Evolutionary conservation across 805 yeast genomes (phyloP).

Genomic region (Isabelozyma gotoi): DNA sequence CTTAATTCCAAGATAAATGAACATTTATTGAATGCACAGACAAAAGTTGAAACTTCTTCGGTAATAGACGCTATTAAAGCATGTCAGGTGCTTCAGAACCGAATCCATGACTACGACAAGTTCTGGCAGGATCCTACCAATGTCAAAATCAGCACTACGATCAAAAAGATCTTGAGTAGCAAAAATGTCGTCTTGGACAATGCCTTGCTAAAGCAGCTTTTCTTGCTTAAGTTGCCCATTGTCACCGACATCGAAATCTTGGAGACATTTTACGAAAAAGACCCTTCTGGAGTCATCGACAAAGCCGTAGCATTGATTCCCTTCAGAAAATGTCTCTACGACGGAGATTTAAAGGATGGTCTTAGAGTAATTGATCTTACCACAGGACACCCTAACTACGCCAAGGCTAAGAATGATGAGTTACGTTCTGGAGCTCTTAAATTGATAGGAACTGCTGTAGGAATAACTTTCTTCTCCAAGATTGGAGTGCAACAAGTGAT

Average conservation of each 20-base stretch:
- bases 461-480: conserved; percentile 37
- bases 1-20: conserved; percentile 6
- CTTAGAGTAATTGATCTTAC: conserved; percentile 59
- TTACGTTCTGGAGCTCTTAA: conserved; percentile 29
- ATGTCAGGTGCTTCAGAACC: conserved; percentile 19
- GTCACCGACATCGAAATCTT: conserved; percentile 27
- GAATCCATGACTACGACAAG: conserved; percentile 18
- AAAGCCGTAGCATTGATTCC: conserved; percentile 56
- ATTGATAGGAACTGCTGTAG: conserved; percentile 30
- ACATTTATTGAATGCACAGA: conserved; percentile 1
- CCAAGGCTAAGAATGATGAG: conserved; percentile 28
- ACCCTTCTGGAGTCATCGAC: conserved; percentile 29
- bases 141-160: conserved; percentile 15
- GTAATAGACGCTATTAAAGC: conserved; percentile 21
- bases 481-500: conserved; percentile 41
- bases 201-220: conserved; percentile 23
- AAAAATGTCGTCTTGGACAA: conserved; percentile 17
- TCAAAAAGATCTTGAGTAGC: conserved; percentile 18
- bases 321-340: conserved; percentile 55
- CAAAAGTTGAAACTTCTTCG: conserved; percentile 2
- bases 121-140: conserved; percentile 21
- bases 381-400: conserved; percentile 55
- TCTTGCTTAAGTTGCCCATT: conserved; percentile 34
- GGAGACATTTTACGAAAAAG: conserved; percentile 20
- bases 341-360: conserved; percentile 58